phyloP scores from a whole-genome alignment of 331 rosid genomes.

The Quercus lobata region DNA sequence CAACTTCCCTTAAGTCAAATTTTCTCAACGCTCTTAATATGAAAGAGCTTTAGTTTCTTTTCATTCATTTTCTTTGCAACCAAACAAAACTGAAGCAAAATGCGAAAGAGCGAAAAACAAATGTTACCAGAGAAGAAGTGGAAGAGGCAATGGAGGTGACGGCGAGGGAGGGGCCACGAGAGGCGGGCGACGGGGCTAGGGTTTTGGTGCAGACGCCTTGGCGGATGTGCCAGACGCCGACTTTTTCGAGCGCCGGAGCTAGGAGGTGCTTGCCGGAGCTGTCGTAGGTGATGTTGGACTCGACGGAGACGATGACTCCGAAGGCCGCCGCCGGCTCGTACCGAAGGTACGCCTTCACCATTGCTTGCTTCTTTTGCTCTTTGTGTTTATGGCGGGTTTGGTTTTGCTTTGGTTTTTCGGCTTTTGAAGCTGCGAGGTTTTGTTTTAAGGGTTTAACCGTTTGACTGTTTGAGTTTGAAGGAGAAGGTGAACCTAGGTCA shows the following conservation, averaged over 20 bases:
- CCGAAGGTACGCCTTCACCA: constrained; percentile 92
- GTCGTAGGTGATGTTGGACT: constrained; percentile 62
- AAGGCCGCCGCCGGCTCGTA: constrained; percentile 78
- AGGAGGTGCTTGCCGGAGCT: constrained; percentile 80
- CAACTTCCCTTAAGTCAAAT: no score
- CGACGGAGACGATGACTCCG: constrained; percentile 80
- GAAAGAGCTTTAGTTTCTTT: not conserved
- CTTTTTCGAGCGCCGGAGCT: constrained; percentile 81
- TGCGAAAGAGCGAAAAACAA: not conserved
- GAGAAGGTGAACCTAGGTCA: not conserved
- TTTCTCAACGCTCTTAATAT: not conserved
- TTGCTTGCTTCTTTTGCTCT: constrained; percentile 16
- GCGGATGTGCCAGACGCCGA: constrained; percentile 84
- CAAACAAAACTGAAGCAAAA: not conserved
- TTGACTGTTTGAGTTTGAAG: not conserved
- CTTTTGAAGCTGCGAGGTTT: not conserved
- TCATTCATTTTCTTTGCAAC: not conserved
- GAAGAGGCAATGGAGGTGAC: constrained; percentile 76
- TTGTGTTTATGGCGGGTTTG: constrained; percentile 22
- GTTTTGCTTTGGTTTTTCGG: no score
- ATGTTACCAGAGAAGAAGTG: constrained; percentile 37
- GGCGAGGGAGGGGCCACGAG: constrained; percentile 55
- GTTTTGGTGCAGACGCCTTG: constrained; percentile 79
- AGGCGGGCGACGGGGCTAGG: constrained; percentile 48
- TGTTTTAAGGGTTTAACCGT: constrained; percentile 5